Evolutionary conservation across 2,329 filamentous ascomycete species (phyloP), one percentile per base, ranked within the genome.

Genomic region (Phialophora chinensis): DNA sequence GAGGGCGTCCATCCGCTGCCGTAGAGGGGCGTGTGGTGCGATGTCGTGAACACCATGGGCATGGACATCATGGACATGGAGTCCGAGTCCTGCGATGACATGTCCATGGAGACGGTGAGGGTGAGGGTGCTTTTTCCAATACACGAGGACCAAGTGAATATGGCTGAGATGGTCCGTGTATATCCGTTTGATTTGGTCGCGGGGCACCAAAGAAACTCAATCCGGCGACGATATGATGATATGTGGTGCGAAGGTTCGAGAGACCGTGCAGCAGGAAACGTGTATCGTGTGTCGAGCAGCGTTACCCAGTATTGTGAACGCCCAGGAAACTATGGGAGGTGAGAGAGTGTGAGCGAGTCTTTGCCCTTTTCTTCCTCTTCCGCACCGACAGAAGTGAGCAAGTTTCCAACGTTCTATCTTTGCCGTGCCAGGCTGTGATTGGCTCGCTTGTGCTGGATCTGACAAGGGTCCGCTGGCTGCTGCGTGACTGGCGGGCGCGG

Each of bases 1-100:
- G 76, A 79, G 4, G 94, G 94, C 2, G 90, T 90, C 92, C 93
- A 98, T 60, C 82, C 77, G 25, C 79, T 77, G 17, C 91, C 89
- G 81, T 84, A 92, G 54, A 92, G 83, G 2, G 89, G 83, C 0
- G 89, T 91, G 63, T 76, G 78, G 55, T 86, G 86, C 64, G 82
- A 80, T 69, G 84, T 87, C 72, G 88, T 88, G 69, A 81, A 81
- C 56, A 77, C 72, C 78, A 80, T 79, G 33, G 72, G 49, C 79
- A 79, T 79, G 27, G 69, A 49, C 64, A 65, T 65, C 79, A 79
- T 79, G 27, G 69, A 27, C 58, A 63, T 59, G 23, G 56, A 47
- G 23, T 11, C 20, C n/a, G 58, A 50, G 27, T 38, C 23, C 1
- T 35, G 47, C 20, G 56, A 47, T 35, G 57, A 60, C 59, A 60